A percentile compares a stretch with the other conserved stretches of the same genome.
Evolutionary conservation across 176 grass and related monocot genomes (phyloP).

Genomic region (Carex kokanica): DNA sequence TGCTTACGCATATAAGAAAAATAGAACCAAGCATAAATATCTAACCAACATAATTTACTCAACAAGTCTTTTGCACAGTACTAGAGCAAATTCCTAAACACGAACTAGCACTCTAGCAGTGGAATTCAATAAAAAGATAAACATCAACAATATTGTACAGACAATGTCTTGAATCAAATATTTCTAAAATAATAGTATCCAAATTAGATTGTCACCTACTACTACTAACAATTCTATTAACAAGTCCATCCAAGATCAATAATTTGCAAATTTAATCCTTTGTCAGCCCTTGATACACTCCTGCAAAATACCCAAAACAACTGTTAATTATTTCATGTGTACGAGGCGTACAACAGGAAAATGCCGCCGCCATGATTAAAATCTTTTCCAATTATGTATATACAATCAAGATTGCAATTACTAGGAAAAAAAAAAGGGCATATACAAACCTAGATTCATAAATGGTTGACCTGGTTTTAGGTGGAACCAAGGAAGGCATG

Average conservation of each 20-base stretch:
- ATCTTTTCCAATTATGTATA: not conserved
- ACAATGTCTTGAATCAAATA: conserved; percentile 7
- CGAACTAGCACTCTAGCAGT: conserved; percentile 22
- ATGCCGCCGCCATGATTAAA: not conserved
- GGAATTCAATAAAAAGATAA: conserved; percentile 2
- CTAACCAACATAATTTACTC: not conserved
- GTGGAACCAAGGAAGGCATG: conserved; percentile 32
- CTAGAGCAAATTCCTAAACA: conserved; percentile 7
- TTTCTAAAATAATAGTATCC: conserved; percentile 21
- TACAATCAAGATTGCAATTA: not conserved
- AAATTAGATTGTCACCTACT: not conserved
- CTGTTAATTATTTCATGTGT: not conserved
- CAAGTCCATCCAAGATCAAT: conserved; percentile 4
- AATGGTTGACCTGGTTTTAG: conserved; percentile 11
- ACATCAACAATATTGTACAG: conserved; percentile 24
- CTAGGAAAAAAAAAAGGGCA: not conserved
- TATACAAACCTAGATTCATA: not conserved
- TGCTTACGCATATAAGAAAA: not conserved
- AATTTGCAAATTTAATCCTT: conserved; percentile 3
- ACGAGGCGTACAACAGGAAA: not conserved
- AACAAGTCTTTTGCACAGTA: conserved; percentile 11
- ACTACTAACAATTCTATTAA: conserved; percentile 20
- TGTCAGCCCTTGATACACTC: not conserved
- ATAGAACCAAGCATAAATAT: not conserved
- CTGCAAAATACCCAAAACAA: conserved; percentile 19